phyloP scores from a whole-genome alignment of 2,329 filamentous ascomycete species.

The Colletotrichum sp. region DNA sequence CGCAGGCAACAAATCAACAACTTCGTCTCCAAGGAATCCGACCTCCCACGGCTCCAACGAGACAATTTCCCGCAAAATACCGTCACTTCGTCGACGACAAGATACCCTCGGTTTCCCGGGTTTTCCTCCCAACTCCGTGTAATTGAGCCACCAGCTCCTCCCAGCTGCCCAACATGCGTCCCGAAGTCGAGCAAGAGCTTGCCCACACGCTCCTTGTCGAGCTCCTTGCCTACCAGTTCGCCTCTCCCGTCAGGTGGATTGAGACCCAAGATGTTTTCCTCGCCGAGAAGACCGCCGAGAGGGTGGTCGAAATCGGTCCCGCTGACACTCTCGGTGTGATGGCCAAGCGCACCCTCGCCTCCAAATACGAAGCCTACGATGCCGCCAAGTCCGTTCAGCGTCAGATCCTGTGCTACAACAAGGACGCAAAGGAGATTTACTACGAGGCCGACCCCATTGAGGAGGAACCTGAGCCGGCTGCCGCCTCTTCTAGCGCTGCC shows the following conservation, averaged over 20 bases:
- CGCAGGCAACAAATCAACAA: conserved; percentile 3
- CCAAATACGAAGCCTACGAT: conserved; percentile 98
- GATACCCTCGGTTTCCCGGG: conserved; percentile 20
- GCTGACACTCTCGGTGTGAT: conserved; percentile 97
- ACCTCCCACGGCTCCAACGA: conserved; percentile 15
- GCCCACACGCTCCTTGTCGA: conserved; percentile 97
- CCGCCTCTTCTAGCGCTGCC: conserved; percentile 51
- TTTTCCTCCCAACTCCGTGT: conserved; percentile 22
- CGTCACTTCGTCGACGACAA: conserved; percentile 8
- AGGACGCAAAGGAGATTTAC: conserved; percentile 99
- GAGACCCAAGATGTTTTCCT: conserved; percentile 99
- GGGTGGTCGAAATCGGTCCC: conserved; percentile 96
- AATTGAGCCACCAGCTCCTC: conserved; percentile 19
- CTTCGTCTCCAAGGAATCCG: neutral
- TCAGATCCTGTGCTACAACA: conserved; percentile 99
- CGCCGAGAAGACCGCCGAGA: conserved; percentile 92
- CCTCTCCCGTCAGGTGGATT: conserved; percentile 98
- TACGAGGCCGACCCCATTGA: conserved; percentile 96
- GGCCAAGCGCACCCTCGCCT: conserved; percentile 93
- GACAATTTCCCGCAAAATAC: neutral
- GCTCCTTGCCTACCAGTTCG: conserved; percentile 98
- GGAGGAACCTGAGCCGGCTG: conserved; percentile 77
- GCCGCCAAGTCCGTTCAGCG: conserved; percentile 94
- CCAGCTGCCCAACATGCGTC: conserved; percentile 74
- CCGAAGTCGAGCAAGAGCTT: conserved; percentile 99